phyloP scores from a whole-genome alignment of 768 basidiomycete genomes.

The Amylocystis lapponica region DNA sequence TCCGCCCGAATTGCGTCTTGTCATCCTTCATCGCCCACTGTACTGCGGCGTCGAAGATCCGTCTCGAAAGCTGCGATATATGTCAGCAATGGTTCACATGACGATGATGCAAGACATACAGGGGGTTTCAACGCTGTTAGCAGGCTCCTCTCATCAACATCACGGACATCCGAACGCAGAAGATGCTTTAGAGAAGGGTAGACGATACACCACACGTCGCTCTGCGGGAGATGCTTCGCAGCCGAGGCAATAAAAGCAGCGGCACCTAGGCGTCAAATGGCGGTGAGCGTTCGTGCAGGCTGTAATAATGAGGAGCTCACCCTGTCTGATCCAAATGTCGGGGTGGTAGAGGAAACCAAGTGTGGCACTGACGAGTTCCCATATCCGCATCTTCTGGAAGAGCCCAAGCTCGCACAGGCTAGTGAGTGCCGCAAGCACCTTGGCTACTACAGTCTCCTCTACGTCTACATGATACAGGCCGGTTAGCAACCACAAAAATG shows the following conservation, averaged over 20 bases:
- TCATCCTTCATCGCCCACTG: conserved; percentile 86
- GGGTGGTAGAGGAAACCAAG: conserved; percentile 93
- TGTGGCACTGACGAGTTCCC: conserved; percentile 90
- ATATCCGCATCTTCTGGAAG: conserved; percentile 91
- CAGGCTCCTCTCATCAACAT: conserved; percentile 70
- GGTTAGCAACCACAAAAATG: conserved; percentile 6
- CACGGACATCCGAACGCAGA: conserved; percentile 74
- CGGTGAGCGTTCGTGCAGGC: neutral
- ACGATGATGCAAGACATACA: conserved; percentile 39
- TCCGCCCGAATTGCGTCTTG: conserved; percentile 75
- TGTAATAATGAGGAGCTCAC: conserved; percentile 30
- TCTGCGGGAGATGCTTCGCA: conserved; percentile 71
- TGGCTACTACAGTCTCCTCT: conserved; percentile 90
- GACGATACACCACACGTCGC: conserved; percentile 96
- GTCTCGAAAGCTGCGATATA: conserved; percentile 49
- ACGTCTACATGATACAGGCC: conserved; percentile 57
- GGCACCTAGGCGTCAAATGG: conserved; percentile 48
- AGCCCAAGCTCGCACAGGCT: conserved; percentile 86
- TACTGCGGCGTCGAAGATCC: conserved; percentile 80
- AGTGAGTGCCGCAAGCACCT: conserved; percentile 82
- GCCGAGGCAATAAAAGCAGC: conserved; percentile 86
- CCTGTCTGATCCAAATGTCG: conserved; percentile 93
- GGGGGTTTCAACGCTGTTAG: conserved; percentile 72
- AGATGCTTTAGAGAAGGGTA: conserved; percentile 89
- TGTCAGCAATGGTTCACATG: neutral